Conservation (phyloP, 2,329 filamentous ascomycete genomes). For the Fusarium transvaalense region DNA sequence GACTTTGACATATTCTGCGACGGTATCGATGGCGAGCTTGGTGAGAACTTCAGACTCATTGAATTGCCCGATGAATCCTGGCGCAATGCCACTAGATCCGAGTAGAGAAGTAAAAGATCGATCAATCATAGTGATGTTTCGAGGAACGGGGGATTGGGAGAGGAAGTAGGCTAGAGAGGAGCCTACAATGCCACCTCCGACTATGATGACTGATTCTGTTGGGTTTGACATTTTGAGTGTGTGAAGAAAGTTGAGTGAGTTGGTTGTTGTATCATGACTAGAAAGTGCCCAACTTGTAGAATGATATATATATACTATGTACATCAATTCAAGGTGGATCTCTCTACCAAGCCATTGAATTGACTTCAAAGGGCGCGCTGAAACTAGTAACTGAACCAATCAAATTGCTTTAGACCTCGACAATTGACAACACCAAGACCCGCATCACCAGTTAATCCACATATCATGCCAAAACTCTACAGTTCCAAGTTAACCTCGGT, state of each 20-base stretch:
- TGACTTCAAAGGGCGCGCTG: slow-evolving; percentile 11
- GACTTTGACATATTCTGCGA: slow-evolving; percentile 39
- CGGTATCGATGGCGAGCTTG: slow-evolving; percentile 40
- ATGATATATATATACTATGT: background rate
- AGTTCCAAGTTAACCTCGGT: background rate
- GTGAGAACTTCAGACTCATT: slow-evolving; percentile 43
- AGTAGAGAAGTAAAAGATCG: slow-evolving; percentile 28
- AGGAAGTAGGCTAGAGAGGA: slow-evolving; percentile 35
- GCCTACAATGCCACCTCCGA: slow-evolving; percentile 40
- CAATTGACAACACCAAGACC: background rate
- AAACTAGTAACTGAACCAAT: background rate
- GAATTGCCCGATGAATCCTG: slow-evolving; percentile 44
- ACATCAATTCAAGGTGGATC: background rate
- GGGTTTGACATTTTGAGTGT: slow-evolving; percentile 17
- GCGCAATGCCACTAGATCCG: slow-evolving; percentile 41
- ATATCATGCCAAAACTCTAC: background rate
- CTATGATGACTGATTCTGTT: slow-evolving; percentile 33
- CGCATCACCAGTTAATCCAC: background rate
- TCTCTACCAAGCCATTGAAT: no score
- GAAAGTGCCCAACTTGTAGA: fast-evolving
- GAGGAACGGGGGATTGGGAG: background rate
- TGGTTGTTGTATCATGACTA: background rate
- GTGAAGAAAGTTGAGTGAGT: fast-evolving
- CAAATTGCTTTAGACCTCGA: fast-evolving
- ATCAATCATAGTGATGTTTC: slow-evolving; percentile 39